Evolutionary conservation across 257 asterid genomes (phyloP), one percentile per base, ranked within the genome.

Genomic region (Nicotiana noctiflora): DNA sequence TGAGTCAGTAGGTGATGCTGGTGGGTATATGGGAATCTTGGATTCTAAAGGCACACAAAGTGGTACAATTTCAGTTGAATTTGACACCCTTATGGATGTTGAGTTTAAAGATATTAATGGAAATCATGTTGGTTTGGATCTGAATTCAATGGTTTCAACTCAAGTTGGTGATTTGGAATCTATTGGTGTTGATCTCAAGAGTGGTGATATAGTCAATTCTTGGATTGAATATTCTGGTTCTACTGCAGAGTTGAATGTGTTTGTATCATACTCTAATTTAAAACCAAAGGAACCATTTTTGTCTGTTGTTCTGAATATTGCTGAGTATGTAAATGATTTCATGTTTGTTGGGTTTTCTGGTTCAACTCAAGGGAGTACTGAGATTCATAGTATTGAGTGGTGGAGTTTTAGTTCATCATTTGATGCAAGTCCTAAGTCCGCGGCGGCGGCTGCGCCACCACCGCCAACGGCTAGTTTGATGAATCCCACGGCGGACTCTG

Each of bases 341-440:
- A 90, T 89, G 94, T 93, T 88, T 40, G 96, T 92, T 23, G 98
- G 98, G 27, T 90, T 93, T 75, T 78, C 92, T 57, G 97, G 91
- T 75, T 92, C 98, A 23, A 93, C 98, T 67, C 98, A 93, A 85
- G 98, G 98, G 66, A 93, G 98, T 76, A 93, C 98, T 1, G 98
- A 93, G 84, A 83, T 83, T 49, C 98, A 93, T 82, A 86, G 85
- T 80, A 87, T 93, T 23, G 92, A 89, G 21, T 92, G 97, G 98
- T 93, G 98, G 98, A 93, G 96, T 77, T 93, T 93, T 81, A 85
- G 82, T 67, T 92, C 98, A 4, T 87, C 90, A 9, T 92, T 92
- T 34, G 95, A 92, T 31, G 86, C 79, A 4, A 85, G 57, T 34
- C 80, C 95, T 19, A 82, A 83, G 77, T 85, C 88, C 37, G 83